These are phyloP conservation scores for Candida namnaoensis DNA, from an alignment of 805 yeast species.

Conservation along the genomic window DNA sequence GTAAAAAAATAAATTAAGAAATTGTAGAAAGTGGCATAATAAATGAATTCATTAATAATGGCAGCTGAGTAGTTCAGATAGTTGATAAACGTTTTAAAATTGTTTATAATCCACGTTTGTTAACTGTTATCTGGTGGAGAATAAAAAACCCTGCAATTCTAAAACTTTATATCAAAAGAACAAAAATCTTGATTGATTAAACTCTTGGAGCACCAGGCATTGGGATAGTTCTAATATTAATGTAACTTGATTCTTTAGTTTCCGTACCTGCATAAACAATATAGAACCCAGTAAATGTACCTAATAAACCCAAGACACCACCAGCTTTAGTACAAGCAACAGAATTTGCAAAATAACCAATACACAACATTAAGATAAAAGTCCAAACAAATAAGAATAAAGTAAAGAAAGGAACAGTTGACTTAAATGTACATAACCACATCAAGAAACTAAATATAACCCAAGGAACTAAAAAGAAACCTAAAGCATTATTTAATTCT, in stretches of 20 bases:
- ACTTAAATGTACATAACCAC: conserved; percentile 47
- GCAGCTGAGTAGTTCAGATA: too few relatives aligned
- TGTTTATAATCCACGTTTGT: too few relatives aligned
- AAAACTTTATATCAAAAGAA: too few relatives aligned
- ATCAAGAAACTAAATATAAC: conserved; percentile 53
- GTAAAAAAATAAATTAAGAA: too few relatives aligned
- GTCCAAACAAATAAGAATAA: conserved; percentile 44
- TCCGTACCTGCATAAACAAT: conserved; percentile 59
- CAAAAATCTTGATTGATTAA: conserved; percentile 3
- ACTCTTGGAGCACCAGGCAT: conserved; percentile 39
- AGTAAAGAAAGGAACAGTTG: conserved; percentile 50
- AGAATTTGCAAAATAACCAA: conserved; percentile 43
- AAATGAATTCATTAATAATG: too few relatives aligned
- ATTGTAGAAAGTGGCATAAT: too few relatives aligned
- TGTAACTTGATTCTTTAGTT: conserved; percentile 48
- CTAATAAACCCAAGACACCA: conserved; percentile 50
- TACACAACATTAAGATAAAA: conserved; percentile 41
- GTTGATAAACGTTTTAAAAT: too few relatives aligned
- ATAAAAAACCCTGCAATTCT: too few relatives aligned
- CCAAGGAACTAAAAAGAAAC: conserved; percentile 57
- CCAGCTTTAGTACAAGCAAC: conserved; percentile 42
- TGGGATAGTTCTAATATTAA: conserved; percentile 40
- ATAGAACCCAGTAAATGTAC: conserved; percentile 51
- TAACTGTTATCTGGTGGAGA: too few relatives aligned
- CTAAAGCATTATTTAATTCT: conserved; percentile 42